Evolutionary conservation across 352 stramenopile species (phyloP), one percentile per base, ranked within the genome.

Genomic region (Pythium dissotocum): DNA sequence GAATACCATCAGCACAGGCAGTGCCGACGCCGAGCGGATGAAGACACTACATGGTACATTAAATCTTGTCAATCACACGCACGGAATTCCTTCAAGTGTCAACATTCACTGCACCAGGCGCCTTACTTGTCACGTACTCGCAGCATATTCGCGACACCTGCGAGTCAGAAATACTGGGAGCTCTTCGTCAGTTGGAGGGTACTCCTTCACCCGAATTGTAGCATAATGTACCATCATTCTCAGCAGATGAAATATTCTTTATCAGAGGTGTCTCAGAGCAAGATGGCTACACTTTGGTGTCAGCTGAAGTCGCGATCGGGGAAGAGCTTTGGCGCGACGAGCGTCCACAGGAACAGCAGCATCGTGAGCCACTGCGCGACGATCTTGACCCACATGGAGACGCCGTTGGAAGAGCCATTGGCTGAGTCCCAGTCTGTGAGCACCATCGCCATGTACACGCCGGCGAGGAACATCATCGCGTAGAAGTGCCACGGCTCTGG

Each of bases 331-430:
- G 97, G 97, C 1, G 97, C 97, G 3, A 97, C 53, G 21, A 98
- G 75, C 13, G 96, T 98, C 97, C 96, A 99, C 8, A 90, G 70
- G 72, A 99, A 99, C 2, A 99, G 70, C 13, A 91, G 58, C 40
- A 98, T 86, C n/a, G 88, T 93, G 49, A 97, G 65, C 95, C 96
- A 99, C 65, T 99, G 96, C 26, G 91, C 87, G 12, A 83, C 76
- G 73, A 98, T 97, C 46, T 98, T 94, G 61, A 99, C 94, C 94
- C 95, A 99, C 95, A 99, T 99, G 18, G 86, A 96, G 1, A 96
- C 78, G 14, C 87, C 82, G 36, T 90, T 90, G 52, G 65, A 81
- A 3, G 76, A 73, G n/a, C 70, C 79, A 59, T 94, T 68, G 26
- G 93, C 88, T 3, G 88, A 91, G 55, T 97, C 91, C 95, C 96